A percentile compares a stretch with the other conserved stretches of the same genome.
phyloP scores from a whole-genome alignment of 2,329 filamentous ascomycete species.

The Aspergillus sp. region DNA sequence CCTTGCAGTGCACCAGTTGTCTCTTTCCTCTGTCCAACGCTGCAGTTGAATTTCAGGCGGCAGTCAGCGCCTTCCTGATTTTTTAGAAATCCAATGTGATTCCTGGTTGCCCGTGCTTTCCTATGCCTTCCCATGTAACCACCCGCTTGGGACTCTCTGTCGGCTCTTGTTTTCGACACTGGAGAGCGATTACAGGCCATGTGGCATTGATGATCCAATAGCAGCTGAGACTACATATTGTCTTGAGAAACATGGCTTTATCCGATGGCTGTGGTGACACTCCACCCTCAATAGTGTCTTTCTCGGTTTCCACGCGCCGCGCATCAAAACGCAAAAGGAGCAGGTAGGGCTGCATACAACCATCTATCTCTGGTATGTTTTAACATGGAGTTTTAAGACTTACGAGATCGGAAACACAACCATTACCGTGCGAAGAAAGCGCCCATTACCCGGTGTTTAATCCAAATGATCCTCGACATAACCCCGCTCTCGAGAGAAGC shows the following conservation, averaged over 20 bases:
- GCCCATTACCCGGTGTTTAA: slow-evolving; percentile 38
- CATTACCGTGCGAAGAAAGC: slow-evolving; percentile 32
- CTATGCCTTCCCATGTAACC: not conserved
- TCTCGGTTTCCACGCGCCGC: slow-evolving; percentile 24
- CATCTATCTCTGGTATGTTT: not conserved
- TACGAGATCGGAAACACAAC: slow-evolving; percentile 8
- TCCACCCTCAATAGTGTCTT: slow-evolving; percentile 18
- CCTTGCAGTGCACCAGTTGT: slow-evolving; percentile 9
- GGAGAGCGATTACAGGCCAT: not conserved
- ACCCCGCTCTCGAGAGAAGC: slow-evolving; percentile 21
- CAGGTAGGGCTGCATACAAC: slow-evolving; percentile 19
- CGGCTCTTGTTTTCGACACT: not conserved
- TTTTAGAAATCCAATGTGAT: not conserved
- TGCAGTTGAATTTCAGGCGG: slow-evolving; percentile 8
- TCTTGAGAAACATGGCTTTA: slow-evolving; percentile 3
- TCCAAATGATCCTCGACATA: slow-evolving; percentile 37
- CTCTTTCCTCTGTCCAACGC: slow-evolving; percentile 20
- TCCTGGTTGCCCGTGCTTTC: not conserved
- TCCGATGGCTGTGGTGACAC: not conserved
- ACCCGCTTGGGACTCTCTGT: not conserved
- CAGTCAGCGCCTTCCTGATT: not conserved
- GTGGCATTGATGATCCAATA: not conserved
- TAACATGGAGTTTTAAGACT: slow-evolving; percentile 7
- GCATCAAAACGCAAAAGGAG: slow-evolving; percentile 18
- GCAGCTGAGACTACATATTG: not conserved